Evolutionary conservation across 2,329 filamentous ascomycete genomes (phyloP).

Genomic region (Penicillium sp.): DNA sequence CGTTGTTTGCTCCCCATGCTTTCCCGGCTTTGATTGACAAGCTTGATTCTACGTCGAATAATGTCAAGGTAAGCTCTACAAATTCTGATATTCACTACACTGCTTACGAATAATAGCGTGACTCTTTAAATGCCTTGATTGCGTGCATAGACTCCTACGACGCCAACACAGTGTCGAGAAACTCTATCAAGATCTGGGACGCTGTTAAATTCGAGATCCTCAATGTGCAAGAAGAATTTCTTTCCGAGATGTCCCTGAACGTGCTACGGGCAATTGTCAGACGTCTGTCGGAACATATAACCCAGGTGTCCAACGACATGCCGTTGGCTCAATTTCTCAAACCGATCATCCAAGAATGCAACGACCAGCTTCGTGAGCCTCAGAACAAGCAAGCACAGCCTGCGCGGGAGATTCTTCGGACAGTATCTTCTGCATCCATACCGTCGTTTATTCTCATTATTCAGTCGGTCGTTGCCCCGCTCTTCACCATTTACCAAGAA

Average conservation of each 20-base stretch:
- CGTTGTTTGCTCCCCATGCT: slow-evolving; percentile 61
- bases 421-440: slow-evolving; percentile 53
- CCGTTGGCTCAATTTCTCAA: slow-evolving; percentile 53
- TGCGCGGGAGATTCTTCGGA: slow-evolving; percentile 57
- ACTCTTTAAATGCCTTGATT: slow-evolving; percentile 60
- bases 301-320: slow-evolving; percentile 35
- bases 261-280: slow-evolving; percentile 54
- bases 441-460: slow-evolving; percentile 54
- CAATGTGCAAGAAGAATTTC: slow-evolving; percentile 62
- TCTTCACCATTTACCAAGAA: slow-evolving; percentile 59
- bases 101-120: slow-evolving; percentile 45
- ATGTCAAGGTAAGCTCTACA: slow-evolving; percentile 53
- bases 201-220: slow-evolving; percentile 66
- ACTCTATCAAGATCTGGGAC: slow-evolving; percentile 65
- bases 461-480: slow-evolving; percentile 53
- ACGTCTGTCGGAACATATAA: slow-evolving; percentile 48
- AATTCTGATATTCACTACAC: not conserved
- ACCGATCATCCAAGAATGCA: slow-evolving; percentile 63
- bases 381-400: slow-evolving; percentile 66
- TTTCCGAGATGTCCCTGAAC: slow-evolving; percentile 57
- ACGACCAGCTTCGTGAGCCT: slow-evolving; percentile 64
- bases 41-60: slow-evolving; percentile 64
- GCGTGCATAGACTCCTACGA: slow-evolving; percentile 59
- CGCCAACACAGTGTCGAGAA: slow-evolving; percentile 55
- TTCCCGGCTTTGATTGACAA: slow-evolving; percentile 67